Conservation (phyloP, 768 basidiomycete species). For the Kwoniella shandongensis region DNA sequence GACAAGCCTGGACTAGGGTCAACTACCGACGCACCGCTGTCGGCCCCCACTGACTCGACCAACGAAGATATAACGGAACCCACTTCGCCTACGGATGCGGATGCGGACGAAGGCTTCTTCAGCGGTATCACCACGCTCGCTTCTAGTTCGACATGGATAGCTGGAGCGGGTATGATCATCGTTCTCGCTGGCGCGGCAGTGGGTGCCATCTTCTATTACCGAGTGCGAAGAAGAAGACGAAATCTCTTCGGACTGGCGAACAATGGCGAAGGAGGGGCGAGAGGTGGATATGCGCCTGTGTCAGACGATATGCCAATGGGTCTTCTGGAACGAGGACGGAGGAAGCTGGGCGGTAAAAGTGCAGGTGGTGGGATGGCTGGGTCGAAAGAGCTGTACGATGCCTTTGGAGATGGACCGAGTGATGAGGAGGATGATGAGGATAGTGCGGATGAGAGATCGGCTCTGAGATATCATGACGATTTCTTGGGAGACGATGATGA, state of each 20-base stretch:
- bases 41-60: conserved; percentile 10
- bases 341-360: conserved; percentile 54
- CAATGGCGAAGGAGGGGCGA: conserved; percentile 51
- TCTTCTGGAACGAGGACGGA: conserved; percentile 59
- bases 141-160: conserved; percentile 82
- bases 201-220: conserved; percentile 77
- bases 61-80: conserved; percentile 40
- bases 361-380: conserved; percentile 49
- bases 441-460: conserved; percentile 66
- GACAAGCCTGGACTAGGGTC: conserved; percentile 60
- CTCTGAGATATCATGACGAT: conserved; percentile 72
- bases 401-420: conserved; percentile 89
- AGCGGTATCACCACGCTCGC: conserved; percentile 43
- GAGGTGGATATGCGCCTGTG: conserved; percentile 49
- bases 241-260: conserved; percentile 60
- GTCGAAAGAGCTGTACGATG: conserved; percentile 91
- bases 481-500: conserved; percentile 79
- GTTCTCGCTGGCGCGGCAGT: conserved; percentile 69
- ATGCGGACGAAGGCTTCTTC: conserved; percentile 49
- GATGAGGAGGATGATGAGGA: conserved; percentile 58
- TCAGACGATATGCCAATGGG: conserved; percentile 75
- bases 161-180: conserved; percentile 77
- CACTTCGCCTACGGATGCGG: conserved; percentile 20
- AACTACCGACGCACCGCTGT: conserved; percentile 15
- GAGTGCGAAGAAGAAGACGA: conserved; percentile 57